These are phyloP conservation scores for Fistulinella prunicolor DNA, from an alignment of 768 basidiomycete species.

Conservation along the genomic window DNA sequence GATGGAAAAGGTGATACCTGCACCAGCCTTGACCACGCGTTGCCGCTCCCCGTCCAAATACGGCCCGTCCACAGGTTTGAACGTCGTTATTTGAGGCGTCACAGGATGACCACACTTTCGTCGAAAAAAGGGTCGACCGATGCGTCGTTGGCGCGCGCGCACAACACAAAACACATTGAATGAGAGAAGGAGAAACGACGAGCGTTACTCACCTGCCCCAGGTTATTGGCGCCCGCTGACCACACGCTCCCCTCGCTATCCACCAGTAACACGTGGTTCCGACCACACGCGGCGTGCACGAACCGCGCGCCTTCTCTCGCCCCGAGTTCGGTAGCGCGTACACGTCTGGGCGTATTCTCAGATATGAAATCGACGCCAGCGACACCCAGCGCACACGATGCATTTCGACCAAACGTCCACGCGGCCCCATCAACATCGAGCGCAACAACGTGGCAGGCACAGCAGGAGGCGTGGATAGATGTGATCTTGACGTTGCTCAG, in stretches of 20 bases:
- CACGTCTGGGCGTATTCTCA: conserved; percentile 67
- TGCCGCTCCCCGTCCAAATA: conserved; percentile 58
- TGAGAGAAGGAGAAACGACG: too few relatives aligned
- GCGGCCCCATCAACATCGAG: conserved; percentile 76
- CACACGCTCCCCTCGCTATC: conserved; percentile 80
- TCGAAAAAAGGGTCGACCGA: background rate
- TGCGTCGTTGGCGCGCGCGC: too few relatives aligned
- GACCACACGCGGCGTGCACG: conserved; percentile 79
- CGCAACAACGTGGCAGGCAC: conserved; percentile 71
- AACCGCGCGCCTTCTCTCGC: conserved; percentile 57
- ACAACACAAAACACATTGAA: background rate
- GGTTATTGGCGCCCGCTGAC: conserved; percentile 77
- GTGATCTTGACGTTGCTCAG: conserved; percentile 73
- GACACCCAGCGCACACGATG: conserved; percentile 63
- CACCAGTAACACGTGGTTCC: conserved; percentile 80
- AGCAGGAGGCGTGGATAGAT: conserved; percentile 75
- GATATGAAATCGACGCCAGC: conserved; percentile 56
- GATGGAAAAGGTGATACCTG: conserved; percentile 81
- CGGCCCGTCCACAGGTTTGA: conserved; percentile 61
- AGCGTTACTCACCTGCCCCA: conserved; percentile 64
- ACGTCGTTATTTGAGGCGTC: conserved; percentile 62
- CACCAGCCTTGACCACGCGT: conserved; percentile 67
- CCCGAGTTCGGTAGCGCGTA: conserved; percentile 61
- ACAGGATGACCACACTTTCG: conserved; percentile 67
- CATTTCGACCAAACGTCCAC: conserved; percentile 89